These are phyloP conservation scores for Chlorella sp. DNA, from an alignment of 139 green algal genomes.

Conservation along the genomic window DNA sequence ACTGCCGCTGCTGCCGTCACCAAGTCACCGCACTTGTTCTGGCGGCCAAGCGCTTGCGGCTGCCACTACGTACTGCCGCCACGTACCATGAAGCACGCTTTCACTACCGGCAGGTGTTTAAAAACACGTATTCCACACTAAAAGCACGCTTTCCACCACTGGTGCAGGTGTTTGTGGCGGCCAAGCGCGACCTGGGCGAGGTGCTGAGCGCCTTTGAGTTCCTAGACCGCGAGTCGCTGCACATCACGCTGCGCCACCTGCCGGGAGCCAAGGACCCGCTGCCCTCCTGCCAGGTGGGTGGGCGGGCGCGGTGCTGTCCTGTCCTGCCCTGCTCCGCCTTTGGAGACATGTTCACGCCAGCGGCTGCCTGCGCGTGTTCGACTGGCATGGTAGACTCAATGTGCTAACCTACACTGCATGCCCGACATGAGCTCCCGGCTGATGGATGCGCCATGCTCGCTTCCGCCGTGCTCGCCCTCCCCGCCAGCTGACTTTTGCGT, in stretches of 20 bases:
- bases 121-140: too few species aligned
- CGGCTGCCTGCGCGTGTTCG: too few species aligned
- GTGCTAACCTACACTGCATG: too few species aligned
- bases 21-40: background rate
- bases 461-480: too few species aligned
- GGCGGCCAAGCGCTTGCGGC: background rate
- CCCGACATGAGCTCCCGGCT: too few species aligned
- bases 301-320: background rate
- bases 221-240: conserved; percentile 80
- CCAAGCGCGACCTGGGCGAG: conserved; percentile 80
- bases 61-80: background rate
- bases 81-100: background rate
- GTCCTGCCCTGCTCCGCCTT: too few species aligned
- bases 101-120: too few species aligned
- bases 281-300: conserved; percentile 32
- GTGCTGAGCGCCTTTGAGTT: conserved; percentile 90
- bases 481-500: too few species aligned
- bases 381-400: too few species aligned
- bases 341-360: too few species aligned
- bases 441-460: too few species aligned
- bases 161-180: conserved; percentile 64
- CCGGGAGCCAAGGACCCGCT: conserved; percentile 70
- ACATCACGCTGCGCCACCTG: conserved; percentile 62
- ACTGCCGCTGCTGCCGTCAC: too few species aligned
- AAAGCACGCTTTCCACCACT: background rate